Conservation (phyloP, 2,329 filamentous ascomycete genomes). For the Aspergillus ochraceoroseus region DNA sequence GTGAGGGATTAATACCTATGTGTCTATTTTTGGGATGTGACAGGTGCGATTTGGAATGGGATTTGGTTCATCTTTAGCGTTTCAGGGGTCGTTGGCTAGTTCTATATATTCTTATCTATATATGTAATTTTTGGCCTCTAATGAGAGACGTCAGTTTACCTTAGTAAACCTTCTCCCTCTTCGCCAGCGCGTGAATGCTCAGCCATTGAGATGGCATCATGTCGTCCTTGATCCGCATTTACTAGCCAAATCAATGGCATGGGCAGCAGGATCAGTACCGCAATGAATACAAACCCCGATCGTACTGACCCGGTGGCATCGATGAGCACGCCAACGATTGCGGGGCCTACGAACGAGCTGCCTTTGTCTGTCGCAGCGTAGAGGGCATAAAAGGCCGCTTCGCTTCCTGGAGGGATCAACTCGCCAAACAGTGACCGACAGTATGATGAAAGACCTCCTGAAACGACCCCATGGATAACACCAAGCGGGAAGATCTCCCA, state of each 20-base stretch:
- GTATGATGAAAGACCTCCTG: constrained; percentile 79
- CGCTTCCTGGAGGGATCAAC: constrained; percentile 80
- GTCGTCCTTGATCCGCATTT: constrained; percentile 37
- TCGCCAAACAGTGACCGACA: constrained; percentile 83
- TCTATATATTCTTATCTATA: no score
- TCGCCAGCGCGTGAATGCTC: constrained; percentile 22
- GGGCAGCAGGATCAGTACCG: constrained; percentile 70
- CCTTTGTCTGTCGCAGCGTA: constrained; percentile 96
- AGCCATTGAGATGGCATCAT: constrained; percentile 32
- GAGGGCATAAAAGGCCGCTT: constrained; percentile 87
- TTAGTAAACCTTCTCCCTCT: constrained; percentile 31
- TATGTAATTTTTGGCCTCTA: no score
- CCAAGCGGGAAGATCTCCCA: constrained; percentile 93
- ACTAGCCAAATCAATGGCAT: constrained; percentile 76
- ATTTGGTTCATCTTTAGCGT: no score
- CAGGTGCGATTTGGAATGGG: no score
- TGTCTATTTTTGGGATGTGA: no score
- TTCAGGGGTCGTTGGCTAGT: no score
- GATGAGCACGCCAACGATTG: constrained; percentile 82
- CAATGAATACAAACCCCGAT: constrained; percentile 84
- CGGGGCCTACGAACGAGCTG: constrained; percentile 80
- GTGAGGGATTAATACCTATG: no score
- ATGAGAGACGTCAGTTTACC: not conserved
- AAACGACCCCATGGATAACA: constrained; percentile 78
- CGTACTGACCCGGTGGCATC: constrained; percentile 70